Evolutionary conservation across 768 basidiomycete species (phyloP), one percentile per base, ranked within the genome.

Genomic region (Lactarius indigo): DNA sequence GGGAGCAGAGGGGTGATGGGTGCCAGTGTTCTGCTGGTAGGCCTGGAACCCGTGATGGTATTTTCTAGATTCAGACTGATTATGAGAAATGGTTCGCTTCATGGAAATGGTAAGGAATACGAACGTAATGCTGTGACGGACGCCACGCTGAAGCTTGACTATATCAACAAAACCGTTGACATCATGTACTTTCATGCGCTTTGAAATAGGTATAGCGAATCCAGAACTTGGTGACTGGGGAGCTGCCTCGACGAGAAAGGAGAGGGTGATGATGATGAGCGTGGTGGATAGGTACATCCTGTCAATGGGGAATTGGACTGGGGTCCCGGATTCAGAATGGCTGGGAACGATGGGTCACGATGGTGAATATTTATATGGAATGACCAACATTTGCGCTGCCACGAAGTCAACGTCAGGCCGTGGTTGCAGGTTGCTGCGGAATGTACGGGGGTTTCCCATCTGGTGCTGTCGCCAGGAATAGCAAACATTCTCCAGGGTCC

Each of bases 21-120:
- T 17, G 4, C 67, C 61, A 1, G n/a, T 64, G 54, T 69, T 69
- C 7, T 39, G 23, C 52, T 64, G 1, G 54, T 42, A 64, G 5
- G 57, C 26, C 1, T 5, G n/a, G 17, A 68, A 55, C 28, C 69
- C 67, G 2, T 10, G n/a, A 6, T 55, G 1, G 3, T 57, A 39
- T 39, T 69, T 69, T 6, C 69, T 69, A 26, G n/a, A 10, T 12
- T 15, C 17, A 35, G 9, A 23, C 12, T 12, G 37, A 1, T 8
- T 8, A 12, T 31, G 7, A 10, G 12, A 23, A 26, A 10, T 47
- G 7, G 50, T 26, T 23, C 23, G 12, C 0, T n/a, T 18, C 2
- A 28, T 37, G 5, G 17, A 47, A 28, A 20, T 13, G 8, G 8
- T 18, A 61, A 9, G 15, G 12, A 18, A 50, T 18, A 47, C 61